A percentile compares a stretch with the other conserved stretches of the same genome.
phyloP scores from a whole-genome alignment of 176 grass and related monocot species.

The Pharus latifolius region DNA sequence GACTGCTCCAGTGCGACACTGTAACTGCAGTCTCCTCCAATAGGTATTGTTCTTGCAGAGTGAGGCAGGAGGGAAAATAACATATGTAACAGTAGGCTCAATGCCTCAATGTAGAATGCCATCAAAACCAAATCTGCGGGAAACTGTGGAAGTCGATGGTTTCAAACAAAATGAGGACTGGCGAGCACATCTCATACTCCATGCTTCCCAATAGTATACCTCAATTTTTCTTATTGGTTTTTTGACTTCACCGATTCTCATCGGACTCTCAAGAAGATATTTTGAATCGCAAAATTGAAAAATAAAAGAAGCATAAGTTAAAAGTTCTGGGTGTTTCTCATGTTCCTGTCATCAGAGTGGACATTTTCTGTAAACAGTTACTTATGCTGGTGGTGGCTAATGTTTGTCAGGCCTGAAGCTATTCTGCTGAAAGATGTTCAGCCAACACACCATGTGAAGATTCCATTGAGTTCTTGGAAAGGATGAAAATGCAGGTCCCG shows the following conservation, averaged over 20 bases:
- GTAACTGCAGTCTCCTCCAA: not conserved
- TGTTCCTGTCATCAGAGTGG: not conserved
- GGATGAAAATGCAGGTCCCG: conserved; percentile 4
- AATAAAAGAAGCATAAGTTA: not conserved
- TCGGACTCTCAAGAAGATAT: not conserved
- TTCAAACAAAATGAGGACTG: not conserved
- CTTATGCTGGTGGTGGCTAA: not conserved
- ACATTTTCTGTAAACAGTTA: not conserved
- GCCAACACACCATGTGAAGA: conserved; percentile 4
- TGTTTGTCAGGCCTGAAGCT: not conserved
- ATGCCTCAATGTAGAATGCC: not conserved
- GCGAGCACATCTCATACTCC: not conserved
- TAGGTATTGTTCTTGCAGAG: not conserved
- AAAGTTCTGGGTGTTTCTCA: not conserved
- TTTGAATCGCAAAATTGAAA: not conserved
- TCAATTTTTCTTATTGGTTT: not conserved
- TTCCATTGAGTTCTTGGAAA: not conserved
- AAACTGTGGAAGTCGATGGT: not conserved
- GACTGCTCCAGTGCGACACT: not conserved
- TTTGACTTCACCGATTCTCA: not conserved
- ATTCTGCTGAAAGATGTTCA: conserved; percentile 7
- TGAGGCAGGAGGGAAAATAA: not conserved
- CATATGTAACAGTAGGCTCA: not conserved
- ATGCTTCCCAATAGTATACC: not conserved
- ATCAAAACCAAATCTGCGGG: not conserved